These are phyloP conservation scores for Boletus sp. DNA, from an alignment of 768 basidiomycete species.

Conservation along the genomic window DNA sequence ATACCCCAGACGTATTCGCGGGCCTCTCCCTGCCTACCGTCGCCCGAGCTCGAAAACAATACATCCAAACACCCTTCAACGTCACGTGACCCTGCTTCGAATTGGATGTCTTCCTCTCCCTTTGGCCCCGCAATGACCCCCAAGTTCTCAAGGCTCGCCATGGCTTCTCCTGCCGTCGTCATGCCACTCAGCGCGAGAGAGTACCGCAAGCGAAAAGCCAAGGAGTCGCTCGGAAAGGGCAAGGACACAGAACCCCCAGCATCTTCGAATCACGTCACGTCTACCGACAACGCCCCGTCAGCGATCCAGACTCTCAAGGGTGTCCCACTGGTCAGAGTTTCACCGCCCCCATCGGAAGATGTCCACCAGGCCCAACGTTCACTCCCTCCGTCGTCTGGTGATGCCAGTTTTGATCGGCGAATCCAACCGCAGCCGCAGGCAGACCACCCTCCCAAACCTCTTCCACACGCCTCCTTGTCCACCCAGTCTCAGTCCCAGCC, in stretches of 20 bases:
- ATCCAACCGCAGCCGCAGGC: conserved; percentile 6
- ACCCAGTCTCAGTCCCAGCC: not conserved
- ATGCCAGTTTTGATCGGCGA: not conserved
- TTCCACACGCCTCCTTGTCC: conserved; percentile 3
- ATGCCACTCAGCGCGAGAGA: conserved; percentile 31
- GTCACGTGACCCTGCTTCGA: conserved; percentile 25
- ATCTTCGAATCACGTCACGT: conserved; percentile 9
- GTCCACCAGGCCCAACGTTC: not conserved
- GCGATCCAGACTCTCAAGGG: not conserved
- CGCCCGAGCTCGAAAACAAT: not conserved
- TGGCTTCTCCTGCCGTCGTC: conserved; percentile 27
- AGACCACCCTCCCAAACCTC: not conserved
- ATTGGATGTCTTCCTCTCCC: conserved; percentile 29
- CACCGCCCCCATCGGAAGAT: conserved; percentile 9
- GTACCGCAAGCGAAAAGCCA: conserved; percentile 23
- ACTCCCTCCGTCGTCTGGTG: not conserved
- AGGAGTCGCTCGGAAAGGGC: conserved; percentile 1
- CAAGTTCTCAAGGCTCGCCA: conserved; percentile 30
- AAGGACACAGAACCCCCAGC: conserved; percentile 3
- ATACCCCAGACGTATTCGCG: conserved; percentile 21
- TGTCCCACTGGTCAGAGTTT: conserved; percentile 15
- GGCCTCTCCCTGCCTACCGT: conserved; percentile 1
- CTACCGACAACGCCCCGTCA: conserved; percentile 8
- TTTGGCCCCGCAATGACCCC: conserved; percentile 29
- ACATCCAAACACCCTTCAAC: conserved; percentile 17